Evolutionary conservation across 768 basidiomycete species (phyloP).

Genomic region (Piloderma croceum): DNA sequence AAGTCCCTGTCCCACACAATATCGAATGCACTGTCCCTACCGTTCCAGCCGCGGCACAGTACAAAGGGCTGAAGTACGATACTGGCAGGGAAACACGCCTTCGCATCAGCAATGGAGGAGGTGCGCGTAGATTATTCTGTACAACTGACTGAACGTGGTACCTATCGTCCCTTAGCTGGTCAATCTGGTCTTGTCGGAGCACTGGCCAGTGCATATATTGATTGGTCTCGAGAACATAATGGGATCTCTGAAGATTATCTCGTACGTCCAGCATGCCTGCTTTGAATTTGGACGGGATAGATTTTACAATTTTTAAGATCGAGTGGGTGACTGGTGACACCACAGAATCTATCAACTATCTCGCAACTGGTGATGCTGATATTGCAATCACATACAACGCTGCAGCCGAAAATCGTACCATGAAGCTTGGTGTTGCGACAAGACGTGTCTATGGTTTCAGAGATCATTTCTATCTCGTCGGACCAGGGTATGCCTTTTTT

Average conservation of each 20-base stretch:
- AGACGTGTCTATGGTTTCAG: conserved; percentile 39
- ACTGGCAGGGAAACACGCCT: conserved; percentile 30
- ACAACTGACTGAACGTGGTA: background rate
- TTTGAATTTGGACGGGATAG: background rate
- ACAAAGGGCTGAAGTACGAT: too few relatives aligned
- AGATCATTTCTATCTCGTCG: conserved; percentile 50
- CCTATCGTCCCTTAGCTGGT: conserved; percentile 23
- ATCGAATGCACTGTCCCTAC: too few relatives aligned
- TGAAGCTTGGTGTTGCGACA: conserved; percentile 27
- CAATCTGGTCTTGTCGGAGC: conserved; percentile 45
- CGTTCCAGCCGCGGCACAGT: too few relatives aligned
- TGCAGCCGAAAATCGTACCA: conserved; percentile 40
- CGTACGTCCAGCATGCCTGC: conserved; percentile 17
- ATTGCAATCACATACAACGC: conserved; percentile 49
- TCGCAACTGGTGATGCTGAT: conserved; percentile 40
- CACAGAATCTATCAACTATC: conserved; percentile 40
- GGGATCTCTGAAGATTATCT: conserved; percentile 26
- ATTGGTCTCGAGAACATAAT: conserved; percentile 26
- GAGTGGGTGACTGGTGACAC: conserved; percentile 56
- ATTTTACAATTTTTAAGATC: conserved; percentile 33
- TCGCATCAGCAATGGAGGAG: conserved; percentile 46
- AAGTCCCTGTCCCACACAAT: too few relatives aligned
- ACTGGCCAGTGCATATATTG: conserved; percentile 44
- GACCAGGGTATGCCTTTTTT: too few relatives aligned
- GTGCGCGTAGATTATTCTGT: conserved; percentile 7